Percentiles rank a stretch among this genome's conserved stretches.
Evolutionary conservation across 495 filamentous ascomycete genomes (phyloP).

Genomic region (Bacidia rubella): DNA sequence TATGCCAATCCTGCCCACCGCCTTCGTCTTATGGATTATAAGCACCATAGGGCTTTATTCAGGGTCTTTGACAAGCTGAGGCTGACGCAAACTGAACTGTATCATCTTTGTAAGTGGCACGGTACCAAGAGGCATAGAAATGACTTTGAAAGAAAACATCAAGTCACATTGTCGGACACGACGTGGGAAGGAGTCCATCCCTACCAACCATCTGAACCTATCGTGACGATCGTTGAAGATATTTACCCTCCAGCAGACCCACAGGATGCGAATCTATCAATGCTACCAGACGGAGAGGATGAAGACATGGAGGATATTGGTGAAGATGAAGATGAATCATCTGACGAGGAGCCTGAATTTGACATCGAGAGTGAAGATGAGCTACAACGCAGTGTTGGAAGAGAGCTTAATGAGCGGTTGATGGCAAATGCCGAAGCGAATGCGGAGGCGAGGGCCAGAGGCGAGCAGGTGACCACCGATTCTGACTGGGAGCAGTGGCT

Average conservation of each 20-base stretch:
- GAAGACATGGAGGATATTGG: conserved; percentile 16
- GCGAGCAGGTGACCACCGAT: conserved; percentile 52
- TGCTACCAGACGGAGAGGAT: conserved; percentile 2
- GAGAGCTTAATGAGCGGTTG: conserved; percentile 60
- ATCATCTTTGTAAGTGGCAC: conserved; percentile 74
- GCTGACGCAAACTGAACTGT: conserved; percentile 66
- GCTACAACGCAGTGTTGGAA: conserved; percentile 56
- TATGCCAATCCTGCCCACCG: conserved; percentile 72
- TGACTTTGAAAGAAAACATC: conserved; percentile 67
- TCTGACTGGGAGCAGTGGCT: conserved; percentile 79
- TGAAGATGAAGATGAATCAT: conserved; percentile 23
- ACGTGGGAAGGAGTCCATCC: conserved; percentile 51
- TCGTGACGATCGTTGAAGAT: neutral
- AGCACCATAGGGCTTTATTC: conserved; percentile 70
- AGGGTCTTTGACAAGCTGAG: conserved; percentile 65
- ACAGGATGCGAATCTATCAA: neutral
- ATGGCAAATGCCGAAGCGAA: conserved; percentile 51
- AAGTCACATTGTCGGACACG: conserved; percentile 60
- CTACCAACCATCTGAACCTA: conserved; percentile 12
- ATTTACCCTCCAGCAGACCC: conserved; percentile 13
- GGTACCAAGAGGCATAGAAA: conserved; percentile 85
- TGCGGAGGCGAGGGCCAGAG: conserved; percentile 49
- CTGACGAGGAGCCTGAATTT: conserved; percentile 24
- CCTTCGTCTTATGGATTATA: conserved; percentile 67
- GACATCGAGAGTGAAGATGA: conserved; percentile 46